Evolutionary conservation across 495 filamentous ascomycete species (phyloP), one percentile per base, ranked within the genome.

Genomic region (Cercophora sp.): DNA sequence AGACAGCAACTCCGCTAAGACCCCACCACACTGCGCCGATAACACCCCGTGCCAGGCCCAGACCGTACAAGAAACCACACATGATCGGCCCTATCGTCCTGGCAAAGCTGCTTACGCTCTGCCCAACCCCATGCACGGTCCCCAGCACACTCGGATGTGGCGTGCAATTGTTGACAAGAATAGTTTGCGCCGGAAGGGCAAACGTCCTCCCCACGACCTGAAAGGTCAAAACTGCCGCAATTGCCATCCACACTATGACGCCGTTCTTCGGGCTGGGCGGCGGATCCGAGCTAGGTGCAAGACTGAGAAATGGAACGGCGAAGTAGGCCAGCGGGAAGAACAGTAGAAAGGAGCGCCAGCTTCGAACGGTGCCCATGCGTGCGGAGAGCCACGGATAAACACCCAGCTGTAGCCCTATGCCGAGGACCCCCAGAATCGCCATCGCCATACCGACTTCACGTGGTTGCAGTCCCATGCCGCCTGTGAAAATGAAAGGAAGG

Each of bases 151-250:
- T 83, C 0, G 88, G 88, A 59, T 91, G 88, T 1, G 89, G 88
- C 39, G 82, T 85, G 69, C 84, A 86, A 64, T 95, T 93, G 58
- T 92, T 93, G 25, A 92, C 75, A 5, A 95, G 71, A 49, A 95
- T 92, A 2, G 84, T 83, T 18, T 85, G 82, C 11, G 81, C 83
- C 0, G 89, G 88, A 0, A 91, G 76, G 5, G 87, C 86, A 69
- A 95, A 92, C 0, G 88, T 93, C n/a, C 88, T 80, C 0, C 84
- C 88, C 1, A 84, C 69, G 41, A 91, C 88, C 54, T 92, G 87
- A 18, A 91, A 65, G 61, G 83, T 78, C 0, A 93, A 72, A 4
- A 91, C 78, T 13, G 75, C 64, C 3, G 81, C 77, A 41, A 95
- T 86, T 26, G 80, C 79, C 3, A 76, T 47, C 89, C 89, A 95